Conservation (phyloP, 2,329 filamentous ascomycete genomes). For the Cytospora paraplurivora region DNA sequence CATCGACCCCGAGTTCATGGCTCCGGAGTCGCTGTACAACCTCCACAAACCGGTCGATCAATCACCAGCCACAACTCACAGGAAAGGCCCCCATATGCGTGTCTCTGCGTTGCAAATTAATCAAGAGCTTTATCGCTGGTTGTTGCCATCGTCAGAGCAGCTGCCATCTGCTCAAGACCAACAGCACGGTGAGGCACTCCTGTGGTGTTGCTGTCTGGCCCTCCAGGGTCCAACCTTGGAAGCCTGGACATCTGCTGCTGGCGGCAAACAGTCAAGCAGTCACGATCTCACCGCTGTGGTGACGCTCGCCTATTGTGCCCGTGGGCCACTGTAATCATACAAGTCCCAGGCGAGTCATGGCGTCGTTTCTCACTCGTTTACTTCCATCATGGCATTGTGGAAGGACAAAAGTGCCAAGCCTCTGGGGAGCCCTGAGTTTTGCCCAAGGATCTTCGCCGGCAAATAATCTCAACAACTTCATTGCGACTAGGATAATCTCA, state of each 20-base stretch:
- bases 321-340: neutral
- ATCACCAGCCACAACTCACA: no score
- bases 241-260: neutral
- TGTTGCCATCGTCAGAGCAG: neutral
- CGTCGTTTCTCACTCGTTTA: neutral
- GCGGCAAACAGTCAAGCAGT: neutral
- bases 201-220: neutral
- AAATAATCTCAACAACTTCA: neutral
- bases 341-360: conserved; percentile 9
- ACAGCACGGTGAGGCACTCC: neutral
- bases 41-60: no score
- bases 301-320: neutral
- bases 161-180: neutral
- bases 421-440: neutral
- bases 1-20: no score
- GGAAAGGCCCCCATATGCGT: neutral
- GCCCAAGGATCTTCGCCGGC: neutral
- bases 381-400: conserved; percentile 14
- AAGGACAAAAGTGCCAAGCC: conserved; percentile 3
- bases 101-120: neutral
- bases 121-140: neutral
- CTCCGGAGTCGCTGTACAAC: no score
- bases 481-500: neutral
- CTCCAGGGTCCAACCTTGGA: neutral
- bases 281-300: neutral